These are phyloP conservation scores for Ophiocordyceps polyrhachis-furcata DNA, from an alignment of 2,329 filamentous ascomycete species.

Conservation along the genomic window DNA sequence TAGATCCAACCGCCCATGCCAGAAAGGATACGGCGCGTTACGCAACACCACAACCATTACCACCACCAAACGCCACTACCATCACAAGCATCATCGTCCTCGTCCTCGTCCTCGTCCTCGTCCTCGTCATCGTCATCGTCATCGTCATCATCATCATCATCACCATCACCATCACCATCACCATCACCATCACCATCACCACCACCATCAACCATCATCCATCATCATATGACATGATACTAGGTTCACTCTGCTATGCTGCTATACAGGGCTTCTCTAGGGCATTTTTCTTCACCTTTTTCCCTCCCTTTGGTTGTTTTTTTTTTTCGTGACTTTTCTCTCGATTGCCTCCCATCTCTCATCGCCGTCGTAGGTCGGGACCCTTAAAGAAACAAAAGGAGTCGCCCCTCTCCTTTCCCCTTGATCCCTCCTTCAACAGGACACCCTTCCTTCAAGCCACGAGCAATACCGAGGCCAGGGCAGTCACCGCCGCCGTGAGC, in stretches of 20 bases:
- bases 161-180: not conserved
- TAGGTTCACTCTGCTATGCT: not conserved
- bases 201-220: not conserved
- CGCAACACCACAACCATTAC: too few species aligned
- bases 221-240: not conserved
- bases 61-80: too few species aligned
- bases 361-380: not conserved
- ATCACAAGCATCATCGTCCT: not conserved
- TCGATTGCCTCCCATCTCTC: not conserved
- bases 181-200: too few species aligned
- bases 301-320: too few species aligned
- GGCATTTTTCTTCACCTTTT: not conserved
- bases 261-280: not conserved
- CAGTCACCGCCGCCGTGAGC: slow-evolving; percentile 2
- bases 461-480: not conserved
- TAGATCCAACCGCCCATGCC: too few species aligned
- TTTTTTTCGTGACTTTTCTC: too few species aligned
- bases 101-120: not conserved
- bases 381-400: too few species aligned
- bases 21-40: too few species aligned
- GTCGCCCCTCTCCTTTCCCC: too few species aligned
- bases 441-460: not conserved
- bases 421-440: too few species aligned
- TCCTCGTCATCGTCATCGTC: not conserved
- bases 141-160: too few species aligned